Conservation (phyloP, 805 yeast species). For the Kazachstania psychrophila region DNA sequence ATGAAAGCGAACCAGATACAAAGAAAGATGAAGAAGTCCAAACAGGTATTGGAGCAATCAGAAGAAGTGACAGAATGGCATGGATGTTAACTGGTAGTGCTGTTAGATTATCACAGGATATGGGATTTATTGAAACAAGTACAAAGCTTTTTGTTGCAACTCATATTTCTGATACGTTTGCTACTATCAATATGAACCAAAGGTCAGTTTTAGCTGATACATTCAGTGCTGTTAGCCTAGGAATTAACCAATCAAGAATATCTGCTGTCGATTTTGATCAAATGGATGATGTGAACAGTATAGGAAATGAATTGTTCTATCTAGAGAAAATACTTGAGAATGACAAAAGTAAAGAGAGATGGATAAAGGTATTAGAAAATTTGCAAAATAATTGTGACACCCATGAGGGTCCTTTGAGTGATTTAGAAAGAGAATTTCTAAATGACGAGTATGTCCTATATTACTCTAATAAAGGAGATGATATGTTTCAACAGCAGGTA, state of each 20-base stretch:
- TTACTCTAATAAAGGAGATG: slow-evolving; percentile 12
- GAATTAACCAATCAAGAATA: slow-evolving; percentile 2
- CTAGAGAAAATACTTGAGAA: slow-evolving; percentile 22
- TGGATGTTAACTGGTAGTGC: slow-evolving; percentile 92
- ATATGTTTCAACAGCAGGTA: slow-evolving; percentile 3
- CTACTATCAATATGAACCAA: slow-evolving; percentile 74
- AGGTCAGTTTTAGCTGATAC: slow-evolving; percentile 70
- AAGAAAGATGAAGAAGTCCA: slow-evolving; percentile 38
- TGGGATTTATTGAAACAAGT: slow-evolving; percentile 68
- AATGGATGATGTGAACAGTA: slow-evolving; percentile 31
- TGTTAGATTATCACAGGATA: slow-evolving; percentile 76
- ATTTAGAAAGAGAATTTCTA: slow-evolving; percentile 25
- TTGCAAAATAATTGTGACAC: slow-evolving; percentile 7
- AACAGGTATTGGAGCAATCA: slow-evolving; percentile 75
- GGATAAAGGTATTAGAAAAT: slow-evolving; percentile 15
- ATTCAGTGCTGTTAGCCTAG: slow-evolving; percentile 51
- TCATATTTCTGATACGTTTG: slow-evolving; percentile 72
- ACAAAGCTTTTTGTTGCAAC: slow-evolving; percentile 73
- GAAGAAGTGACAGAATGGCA: slow-evolving; percentile 81
- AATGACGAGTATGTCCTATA: slow-evolving; percentile 28
- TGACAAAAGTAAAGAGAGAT: slow-evolving; percentile 19
- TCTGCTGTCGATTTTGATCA: not conserved
- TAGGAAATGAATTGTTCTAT: slow-evolving; percentile 28
- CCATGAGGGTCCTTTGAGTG: slow-evolving; percentile 11
- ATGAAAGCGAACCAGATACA: slow-evolving; percentile 28